Evolutionary conservation across 2,329 filamentous ascomycete genomes (phyloP).

Genomic region (Huntiella omanensis): DNA sequence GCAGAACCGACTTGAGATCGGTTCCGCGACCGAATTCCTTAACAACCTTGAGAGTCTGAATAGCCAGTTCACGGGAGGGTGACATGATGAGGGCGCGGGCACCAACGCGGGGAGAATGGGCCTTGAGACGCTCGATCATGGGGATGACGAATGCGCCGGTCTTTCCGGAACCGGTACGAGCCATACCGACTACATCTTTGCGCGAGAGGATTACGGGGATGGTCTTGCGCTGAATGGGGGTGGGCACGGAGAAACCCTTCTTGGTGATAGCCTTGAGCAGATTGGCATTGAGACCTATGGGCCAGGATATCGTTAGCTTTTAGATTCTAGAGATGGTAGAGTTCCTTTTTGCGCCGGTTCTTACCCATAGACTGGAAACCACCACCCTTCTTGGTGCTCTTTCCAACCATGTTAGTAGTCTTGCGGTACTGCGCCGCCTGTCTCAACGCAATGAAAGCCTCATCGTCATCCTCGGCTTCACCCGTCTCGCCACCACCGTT

Average conservation of each 20-base stretch:
- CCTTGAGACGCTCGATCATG: constrained; percentile 86
- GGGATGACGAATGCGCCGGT: constrained; percentile 96
- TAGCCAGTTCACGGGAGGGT: constrained; percentile 78
- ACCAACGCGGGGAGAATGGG: constrained; percentile 72
- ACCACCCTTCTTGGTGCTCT: constrained; percentile 81
- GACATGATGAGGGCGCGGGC: constrained; percentile 75
- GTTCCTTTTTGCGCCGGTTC: constrained; percentile 10
- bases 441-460: constrained; percentile 74
- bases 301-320: neutral
- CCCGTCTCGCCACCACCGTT: constrained; percentile 26
- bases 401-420: constrained; percentile 60
- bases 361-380: constrained; percentile 89
- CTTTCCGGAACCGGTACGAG: constrained; percentile 94
- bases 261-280: constrained; percentile 78
- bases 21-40: constrained; percentile 86
- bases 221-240: constrained; percentile 91
- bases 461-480: constrained; percentile 48
- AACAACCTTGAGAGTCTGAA: constrained; percentile 90
- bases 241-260: constrained; percentile 92
- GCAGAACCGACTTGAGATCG: constrained; percentile 71
- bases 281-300: constrained; percentile 51
- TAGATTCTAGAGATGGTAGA: neutral
- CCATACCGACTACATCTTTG: constrained; percentile 98
- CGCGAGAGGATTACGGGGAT: constrained; percentile 79
- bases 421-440: constrained; percentile 83